phyloP scores from a whole-genome alignment of 345 rosid genomes.

The Syzygium jambos region DNA sequence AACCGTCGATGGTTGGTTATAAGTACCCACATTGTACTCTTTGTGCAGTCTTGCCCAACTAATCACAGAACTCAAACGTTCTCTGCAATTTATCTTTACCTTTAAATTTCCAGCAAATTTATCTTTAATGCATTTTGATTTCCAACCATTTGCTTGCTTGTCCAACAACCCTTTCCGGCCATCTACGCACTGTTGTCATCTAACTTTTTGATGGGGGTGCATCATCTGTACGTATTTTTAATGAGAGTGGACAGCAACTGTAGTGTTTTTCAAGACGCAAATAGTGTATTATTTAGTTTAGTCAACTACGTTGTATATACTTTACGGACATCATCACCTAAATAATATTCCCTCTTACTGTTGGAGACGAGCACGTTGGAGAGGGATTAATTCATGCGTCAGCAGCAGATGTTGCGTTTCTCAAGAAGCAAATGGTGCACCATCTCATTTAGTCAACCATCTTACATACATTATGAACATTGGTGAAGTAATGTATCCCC shows the following conservation, averaged over 20 bases:
- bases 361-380: too few relatives aligned
- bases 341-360: neutral
- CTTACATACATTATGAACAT: neutral
- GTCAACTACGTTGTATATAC: neutral
- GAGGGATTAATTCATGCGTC: neutral
- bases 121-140: neutral
- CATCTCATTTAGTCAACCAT: neutral
- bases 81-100: neutral
- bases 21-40: neutral
- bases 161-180: neutral
- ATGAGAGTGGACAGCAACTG: neutral
- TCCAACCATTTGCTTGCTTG: neutral
- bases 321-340: neutral
- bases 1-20: rapidly evolving
- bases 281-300: neutral
- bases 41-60: neutral
- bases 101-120: neutral
- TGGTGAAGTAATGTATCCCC: neutral
- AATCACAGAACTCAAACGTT: neutral
- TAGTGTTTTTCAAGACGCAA: neutral
- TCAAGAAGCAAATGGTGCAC: neutral
- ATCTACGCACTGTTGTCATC: neutral
- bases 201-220: neutral
- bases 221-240: neutral
- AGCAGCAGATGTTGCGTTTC: neutral